Evolutionary conservation across 331 rosid species (phyloP), one percentile per base, ranked within the genome.

Genomic region (Rhamnella rubrinervis): DNA sequence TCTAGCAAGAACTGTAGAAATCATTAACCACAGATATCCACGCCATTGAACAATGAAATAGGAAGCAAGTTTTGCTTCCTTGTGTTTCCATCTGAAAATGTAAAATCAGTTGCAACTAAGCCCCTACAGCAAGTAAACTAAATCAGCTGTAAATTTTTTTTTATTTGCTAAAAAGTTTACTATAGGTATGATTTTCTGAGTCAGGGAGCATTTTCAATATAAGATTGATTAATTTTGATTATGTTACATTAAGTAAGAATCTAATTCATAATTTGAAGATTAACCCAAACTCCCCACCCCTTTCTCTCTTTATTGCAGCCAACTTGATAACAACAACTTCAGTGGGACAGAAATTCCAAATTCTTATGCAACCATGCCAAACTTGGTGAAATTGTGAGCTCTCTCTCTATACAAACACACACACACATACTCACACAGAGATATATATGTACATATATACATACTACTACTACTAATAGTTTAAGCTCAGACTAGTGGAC

Each of bases 241-340:
- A n/a, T 39, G 26, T 61, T 61, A 18, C 10, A 5, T 39, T 9
- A 0, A 16, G 5, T 61, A 38, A 38, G 8, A 4, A 9, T 18
- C 6, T 61, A 17, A 17, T 12, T 37, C 49, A 14, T 8, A 8
- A 8, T 8, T 25, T 4, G 16, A 61, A 37, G 49, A 23, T 47
- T 46, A 19, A 65, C 16, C 17, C 15, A 7, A 9, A 0, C 28
- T 23, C 59, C 59, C 59, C 2, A 55, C 8, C 10, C 35, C 11
- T 2, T 44, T 7, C 10, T 8, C 31, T 20, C 9, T 0, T 10
- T 44, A 6, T 59, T 59, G 37, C 66, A 70, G 75, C 59, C 75
- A 70, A 60, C 59, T 70, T 20, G 55, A 70, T n/a, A 70, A 70
- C 56, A 70, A 70, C 67, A 70, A 70, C 59, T 70, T 70, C 31